A percentile compares a stretch with the other conserved stretches of the same genome.
These are phyloP conservation scores for Blastocystis sp. DNA, from an alignment of 352 stramenopile genomes.

Conservation along the genomic window DNA sequence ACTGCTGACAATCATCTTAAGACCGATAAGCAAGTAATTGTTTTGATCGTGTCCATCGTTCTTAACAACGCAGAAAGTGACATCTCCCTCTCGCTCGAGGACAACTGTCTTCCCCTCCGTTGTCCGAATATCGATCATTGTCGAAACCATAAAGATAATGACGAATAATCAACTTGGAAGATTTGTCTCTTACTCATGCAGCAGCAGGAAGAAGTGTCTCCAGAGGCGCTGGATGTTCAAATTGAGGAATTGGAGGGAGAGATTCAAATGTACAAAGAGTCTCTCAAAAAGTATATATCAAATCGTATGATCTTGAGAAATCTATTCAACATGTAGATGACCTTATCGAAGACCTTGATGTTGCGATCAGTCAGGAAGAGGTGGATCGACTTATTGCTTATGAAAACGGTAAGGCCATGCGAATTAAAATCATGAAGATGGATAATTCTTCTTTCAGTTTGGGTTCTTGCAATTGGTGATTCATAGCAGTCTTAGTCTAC, in stretches of 20 bases:
- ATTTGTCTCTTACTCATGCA: neutral
- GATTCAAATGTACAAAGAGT: neutral
- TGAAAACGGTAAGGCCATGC: slow-evolving; percentile 45
- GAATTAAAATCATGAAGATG: slow-evolving; percentile 34
- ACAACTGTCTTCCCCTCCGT: slow-evolving; percentile 42
- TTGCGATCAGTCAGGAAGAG: slow-evolving; percentile 47
- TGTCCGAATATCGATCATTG: slow-evolving; percentile 35
- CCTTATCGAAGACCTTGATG: slow-evolving; percentile 28
- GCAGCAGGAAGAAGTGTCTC: neutral
- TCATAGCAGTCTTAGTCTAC: slow-evolving; percentile 39
- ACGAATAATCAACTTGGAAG: neutral
- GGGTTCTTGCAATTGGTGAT: neutral
- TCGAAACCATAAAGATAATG: slow-evolving; percentile 30
- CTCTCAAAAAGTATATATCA: slow-evolving; percentile 3
- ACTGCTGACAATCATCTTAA: slow-evolving; percentile 73
- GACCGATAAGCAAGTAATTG: slow-evolving; percentile 82
- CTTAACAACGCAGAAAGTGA: slow-evolving; percentile 68
- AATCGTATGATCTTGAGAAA: neutral
- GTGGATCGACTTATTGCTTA: slow-evolving; percentile 55
- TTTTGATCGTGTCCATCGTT: slow-evolving; percentile 80
- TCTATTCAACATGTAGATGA: slow-evolving; percentile 9
- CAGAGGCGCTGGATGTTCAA: neutral
- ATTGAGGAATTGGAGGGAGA: slow-evolving; percentile 27
- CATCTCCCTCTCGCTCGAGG: slow-evolving; percentile 41
- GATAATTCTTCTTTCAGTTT: slow-evolving; percentile 28